Base-by-base conservation (phyloP, 257 asterid genomes). In the Nicotiana paniculata region DNA sequence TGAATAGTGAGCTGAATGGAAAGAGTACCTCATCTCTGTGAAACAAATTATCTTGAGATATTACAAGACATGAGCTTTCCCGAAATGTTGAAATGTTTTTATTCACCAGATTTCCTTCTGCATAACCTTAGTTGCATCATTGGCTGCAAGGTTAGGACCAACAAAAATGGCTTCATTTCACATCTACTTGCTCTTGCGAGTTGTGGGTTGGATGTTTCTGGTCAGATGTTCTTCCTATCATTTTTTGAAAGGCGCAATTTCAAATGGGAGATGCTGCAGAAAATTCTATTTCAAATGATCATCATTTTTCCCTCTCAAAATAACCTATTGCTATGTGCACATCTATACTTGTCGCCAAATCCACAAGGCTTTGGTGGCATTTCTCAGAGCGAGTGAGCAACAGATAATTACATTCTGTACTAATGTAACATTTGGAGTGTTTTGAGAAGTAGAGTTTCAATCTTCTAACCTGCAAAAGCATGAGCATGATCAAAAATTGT, bases 91-190 rank as follows among this genome's bases (percentile, higher is more conserved):
- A 43, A 43, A n/a, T 43, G 77, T 33, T 43, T 70, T 21, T 35
- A 18, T n/a, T n/a, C 33, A 69, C 57, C 18, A 9, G 18, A 69
- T 69, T 37, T 39, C 17, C 3, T n/a, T 43, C 21, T 21, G 3
- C 30, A 93, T 93, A 66, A 94, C 98, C 4, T 89, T 94, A 5
- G 88, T 96, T 70, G 93, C 98, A 80, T 94, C 97, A 18, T 55
- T 88, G 86, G 97, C 97, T 28, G 97, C 97, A 4, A 87, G 94
- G 62, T 88, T 88, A 30, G 98, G 98, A 59, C 33, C 97, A 6
- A 91, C 90, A 17, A 85, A 91, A 76, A 93, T 94, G 98, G 98
- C 98, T 80, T 97, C 98, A 5, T 94, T 94, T 81, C 97, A 93
- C 79, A 89, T 94, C 77, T 94, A 96, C 91, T 84, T 93, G 89